Evolutionary conservation across 1,139 yeast species (phyloP).

Genomic region (Protomyces arabidopsidicola): DNA sequence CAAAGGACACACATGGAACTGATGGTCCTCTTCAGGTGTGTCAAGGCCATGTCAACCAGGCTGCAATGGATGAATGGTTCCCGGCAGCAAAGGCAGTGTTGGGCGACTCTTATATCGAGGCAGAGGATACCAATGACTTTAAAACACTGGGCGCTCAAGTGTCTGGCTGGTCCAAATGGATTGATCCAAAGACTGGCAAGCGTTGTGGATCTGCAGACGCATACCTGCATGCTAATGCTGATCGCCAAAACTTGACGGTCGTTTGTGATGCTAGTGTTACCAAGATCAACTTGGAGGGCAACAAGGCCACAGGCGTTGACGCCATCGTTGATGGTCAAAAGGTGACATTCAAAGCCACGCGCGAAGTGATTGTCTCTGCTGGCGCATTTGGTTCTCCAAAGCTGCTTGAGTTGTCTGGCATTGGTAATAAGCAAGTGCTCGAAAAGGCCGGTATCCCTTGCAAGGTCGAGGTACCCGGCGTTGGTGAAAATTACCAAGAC

Average conservation of each 20-base stretch:
- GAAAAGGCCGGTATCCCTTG: conserved; percentile 2
- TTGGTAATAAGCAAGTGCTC: conserved; percentile 6
- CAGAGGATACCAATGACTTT: conserved; percentile 6
- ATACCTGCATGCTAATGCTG: conserved; percentile 2
- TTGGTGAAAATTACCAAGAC: conserved; percentile 18
- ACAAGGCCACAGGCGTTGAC: conserved; percentile 14
- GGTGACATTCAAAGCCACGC: background rate
- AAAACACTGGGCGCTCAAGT: background rate
- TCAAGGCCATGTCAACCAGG: background rate
- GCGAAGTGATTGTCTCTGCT: conserved; percentile 19
- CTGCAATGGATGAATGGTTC: background rate
- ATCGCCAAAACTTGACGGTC: conserved; percentile 9
- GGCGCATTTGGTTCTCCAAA: conserved; percentile 13
- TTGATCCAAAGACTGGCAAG: conserved; percentile 13
- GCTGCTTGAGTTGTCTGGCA: conserved; percentile 22
- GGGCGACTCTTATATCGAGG: background rate
- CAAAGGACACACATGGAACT: background rate
- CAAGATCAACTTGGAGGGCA: conserved; percentile 3
- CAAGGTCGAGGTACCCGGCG: conserved; percentile 9
- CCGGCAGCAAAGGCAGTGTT: background rate
- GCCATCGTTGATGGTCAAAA: conserved; percentile 2
- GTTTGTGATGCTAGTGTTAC: background rate
- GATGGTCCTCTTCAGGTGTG: conserved; percentile 10
- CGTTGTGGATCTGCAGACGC: conserved; percentile 12
- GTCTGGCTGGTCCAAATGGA: conserved; percentile 6